Base-by-base conservation (phyloP, 768 basidiomycete species). In the Cyathus striatus region DNA sequence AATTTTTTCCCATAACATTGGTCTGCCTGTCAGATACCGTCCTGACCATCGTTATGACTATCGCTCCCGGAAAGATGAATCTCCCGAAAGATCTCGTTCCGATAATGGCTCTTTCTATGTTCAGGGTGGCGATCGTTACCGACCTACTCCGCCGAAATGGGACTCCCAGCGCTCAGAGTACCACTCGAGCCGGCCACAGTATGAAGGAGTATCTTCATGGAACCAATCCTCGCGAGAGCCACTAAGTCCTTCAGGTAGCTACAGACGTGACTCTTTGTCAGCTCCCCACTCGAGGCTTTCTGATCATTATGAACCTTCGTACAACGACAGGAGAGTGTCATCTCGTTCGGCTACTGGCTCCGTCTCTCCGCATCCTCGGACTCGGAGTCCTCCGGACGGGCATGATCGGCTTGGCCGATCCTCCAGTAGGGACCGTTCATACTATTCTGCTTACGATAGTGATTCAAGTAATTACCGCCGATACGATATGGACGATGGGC, bases 181-280 rank as follows among this genome's bases (percentile, higher is more conserved):
- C 38, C 72, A 85, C 54, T 70, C 68, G 5, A 81, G 84, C 51
- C 65, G 79, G 43, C 79, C 79, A 18, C 56, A 53, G 27, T 72
- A 74, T 45, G 46, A 63, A 23, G n/a, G n/a, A 7, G 9, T n/a
- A n/a, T 30, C 38, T 33, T 40, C 20, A 2, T 39, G 35, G 43
- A 21, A 23, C 42, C 13, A 41, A 41, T 38, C 23, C 43, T 17
- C n/a, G 32, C 13, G 13, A 9, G n/a, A 17, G 43, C 23, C 37
- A 44, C 16, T 22, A n/a, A 60, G 54, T 26, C 54, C 64, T 26
- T 30, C 51, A 23, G 48, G 46, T 44, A 42, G 49, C 33, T 59
- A 54, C 39, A 55, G 58, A 39, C 50, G 56, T 44, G 54, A 50
- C 38, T 58, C 59, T 47, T 53, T 51, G 38, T 53, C 53, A 41